Conservation (phyloP, 2,329 filamentous ascomycete species). For the Exserohilum rostratum region DNA sequence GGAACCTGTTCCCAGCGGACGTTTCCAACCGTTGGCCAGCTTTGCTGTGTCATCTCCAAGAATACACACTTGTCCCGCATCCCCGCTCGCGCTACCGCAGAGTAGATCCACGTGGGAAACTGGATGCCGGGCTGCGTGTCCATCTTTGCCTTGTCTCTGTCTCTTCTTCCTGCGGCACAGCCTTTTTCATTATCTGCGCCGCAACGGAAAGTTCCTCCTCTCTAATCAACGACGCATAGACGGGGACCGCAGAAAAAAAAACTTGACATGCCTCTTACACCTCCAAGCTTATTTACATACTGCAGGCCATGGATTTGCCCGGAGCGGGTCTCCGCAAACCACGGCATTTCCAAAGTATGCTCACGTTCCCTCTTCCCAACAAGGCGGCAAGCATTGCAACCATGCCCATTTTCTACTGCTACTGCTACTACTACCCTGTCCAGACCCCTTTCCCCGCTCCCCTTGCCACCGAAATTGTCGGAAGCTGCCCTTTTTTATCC, state of each 20-base stretch:
- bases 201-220: background rate
- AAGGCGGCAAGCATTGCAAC: too few relatives aligned
- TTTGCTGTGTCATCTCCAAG: background rate
- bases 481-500: background rate
- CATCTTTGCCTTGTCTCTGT: background rate
- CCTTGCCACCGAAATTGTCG: background rate
- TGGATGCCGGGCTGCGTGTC: background rate
- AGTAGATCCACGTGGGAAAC: constrained; percentile 12
- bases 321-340: too few relatives aligned
- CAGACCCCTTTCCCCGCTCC: background rate
- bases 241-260: too few relatives aligned
- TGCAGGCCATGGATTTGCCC: too few relatives aligned
- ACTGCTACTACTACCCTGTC: background rate
- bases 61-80: constrained; percentile 8
- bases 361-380: too few relatives aligned
- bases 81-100: constrained; percentile 11
- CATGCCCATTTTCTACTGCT: background rate
- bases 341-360: too few relatives aligned
- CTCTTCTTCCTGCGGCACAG: background rate
- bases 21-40: constrained; percentile 8
- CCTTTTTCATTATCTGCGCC: background rate
- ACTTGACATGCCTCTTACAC: too few relatives aligned
- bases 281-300: too few relatives aligned
- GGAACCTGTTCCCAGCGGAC: constrained; percentile 1
- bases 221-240: too few relatives aligned